These are phyloP conservation scores for Tetrahymena borealis DNA, from an alignment of 73 alveolate species.

Conservation along the genomic window DNA sequence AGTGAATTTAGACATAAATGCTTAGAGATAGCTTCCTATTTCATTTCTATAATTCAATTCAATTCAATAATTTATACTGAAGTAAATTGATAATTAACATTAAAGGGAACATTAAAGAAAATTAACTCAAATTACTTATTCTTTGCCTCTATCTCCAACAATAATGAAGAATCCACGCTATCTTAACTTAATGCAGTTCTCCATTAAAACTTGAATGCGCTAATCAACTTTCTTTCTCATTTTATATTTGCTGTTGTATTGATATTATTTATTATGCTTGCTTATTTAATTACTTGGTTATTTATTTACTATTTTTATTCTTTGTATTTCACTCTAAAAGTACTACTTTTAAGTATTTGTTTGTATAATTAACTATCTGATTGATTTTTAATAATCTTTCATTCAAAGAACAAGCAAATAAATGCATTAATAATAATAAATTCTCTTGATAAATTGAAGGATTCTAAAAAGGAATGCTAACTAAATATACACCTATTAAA, in stretches of 20 bases:
- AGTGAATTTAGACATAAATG: background rate
- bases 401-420: too few relatives aligned
- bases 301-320: background rate
- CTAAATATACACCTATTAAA: too few relatives aligned
- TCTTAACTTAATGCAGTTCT: background rate
- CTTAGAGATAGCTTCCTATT: background rate
- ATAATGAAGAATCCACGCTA: slow-evolving; percentile 22
- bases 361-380: too few relatives aligned
- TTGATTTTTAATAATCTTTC: background rate
- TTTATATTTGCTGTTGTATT: background rate
- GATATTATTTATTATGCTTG: background rate
- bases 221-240: background rate
- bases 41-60: too few relatives aligned
- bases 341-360: background rate
- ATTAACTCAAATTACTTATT: background rate
- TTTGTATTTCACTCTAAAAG: background rate
- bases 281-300: background rate
- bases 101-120: too few relatives aligned
- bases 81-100: too few relatives aligned
- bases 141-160: slow-evolving; percentile 35
- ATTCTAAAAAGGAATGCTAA: too few relatives aligned
- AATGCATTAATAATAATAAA: too few relatives aligned
- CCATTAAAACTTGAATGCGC: background rate
- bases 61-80: too few relatives aligned
- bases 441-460: too few relatives aligned